Percentiles rank a stretch among this genome's conserved stretches.
Evolutionary conservation across 2,329 filamentous ascomycete species (phyloP).

Genomic region (Trichoderma sp.): DNA sequence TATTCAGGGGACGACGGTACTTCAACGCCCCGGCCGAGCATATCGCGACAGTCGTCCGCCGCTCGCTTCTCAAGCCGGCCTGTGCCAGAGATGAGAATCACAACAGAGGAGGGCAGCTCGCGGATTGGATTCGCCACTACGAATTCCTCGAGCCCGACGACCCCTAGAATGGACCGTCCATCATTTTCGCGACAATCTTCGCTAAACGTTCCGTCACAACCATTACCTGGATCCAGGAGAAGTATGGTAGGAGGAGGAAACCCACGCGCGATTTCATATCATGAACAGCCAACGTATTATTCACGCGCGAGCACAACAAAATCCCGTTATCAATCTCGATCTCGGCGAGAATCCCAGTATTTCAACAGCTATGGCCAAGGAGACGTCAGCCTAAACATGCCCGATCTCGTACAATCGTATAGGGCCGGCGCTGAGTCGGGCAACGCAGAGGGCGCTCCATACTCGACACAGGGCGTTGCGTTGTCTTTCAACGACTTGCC

Average conservation of each 20-base stretch:
- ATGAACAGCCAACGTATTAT: conserved; percentile 40
- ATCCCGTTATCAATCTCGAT: conserved; percentile 42
- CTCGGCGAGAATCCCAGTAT: conserved; percentile 42
- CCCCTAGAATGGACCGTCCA: conserved; percentile 41
- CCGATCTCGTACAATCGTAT: conserved; percentile 48
- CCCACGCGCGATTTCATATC: conserved; percentile 65
- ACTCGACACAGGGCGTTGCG: conserved; percentile 63
- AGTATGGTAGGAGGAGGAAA: conserved; percentile 54
- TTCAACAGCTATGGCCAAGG: conserved; percentile 35
- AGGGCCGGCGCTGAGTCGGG: conserved; percentile 30
- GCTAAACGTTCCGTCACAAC: conserved; percentile 62
- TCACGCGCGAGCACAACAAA: conserved; percentile 33
- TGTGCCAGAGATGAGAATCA: conserved; percentile 69
- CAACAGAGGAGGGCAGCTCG: conserved; percentile 59
- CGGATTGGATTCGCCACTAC: conserved; percentile 68
- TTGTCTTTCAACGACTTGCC: conserved; percentile 86
- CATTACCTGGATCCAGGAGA: conserved; percentile 62
- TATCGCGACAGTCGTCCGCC: conserved; percentile 55
- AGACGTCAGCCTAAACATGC: conserved; percentile 47
- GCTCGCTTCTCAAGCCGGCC: conserved; percentile 72
- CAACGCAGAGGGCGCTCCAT: conserved; percentile 42
- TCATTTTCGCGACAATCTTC: conserved; percentile 49
- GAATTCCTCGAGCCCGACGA: conserved; percentile 30
- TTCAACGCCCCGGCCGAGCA: conserved; percentile 45
- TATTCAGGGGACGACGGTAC: conserved; percentile 30